Conservation (phyloP, 23 red algal species). For the Gracilaria domingensis region DNA sequence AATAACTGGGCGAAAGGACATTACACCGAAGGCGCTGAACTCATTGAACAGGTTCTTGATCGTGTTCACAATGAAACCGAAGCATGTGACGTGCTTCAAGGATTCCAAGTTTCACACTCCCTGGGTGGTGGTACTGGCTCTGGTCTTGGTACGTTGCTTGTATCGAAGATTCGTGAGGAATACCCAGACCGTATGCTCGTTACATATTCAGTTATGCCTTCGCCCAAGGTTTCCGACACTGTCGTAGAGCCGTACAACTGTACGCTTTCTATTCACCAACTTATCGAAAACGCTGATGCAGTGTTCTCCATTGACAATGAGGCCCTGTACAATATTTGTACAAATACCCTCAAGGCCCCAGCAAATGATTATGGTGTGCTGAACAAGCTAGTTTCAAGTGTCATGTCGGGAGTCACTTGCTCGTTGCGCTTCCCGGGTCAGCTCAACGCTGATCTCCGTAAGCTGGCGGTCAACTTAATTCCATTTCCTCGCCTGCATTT, state of each 20-base stretch:
- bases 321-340: slow-evolving; percentile 97
- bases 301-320: slow-evolving; percentile 99
- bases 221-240: slow-evolving; percentile 96
- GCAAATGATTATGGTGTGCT: slow-evolving; percentile 71
- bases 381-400: slow-evolving; percentile 94
- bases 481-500: slow-evolving; percentile 99
- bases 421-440: slow-evolving; percentile 99
- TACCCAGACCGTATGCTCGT: slow-evolving; percentile 98
- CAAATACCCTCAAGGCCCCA: slow-evolving; percentile 87
- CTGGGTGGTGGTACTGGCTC: slow-evolving; percentile 99
- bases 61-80: slow-evolving; percentile 93
- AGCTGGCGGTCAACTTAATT: slow-evolving; percentile 96
- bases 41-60: slow-evolving; percentile 92
- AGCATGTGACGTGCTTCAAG: slow-evolving; percentile 97
- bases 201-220: slow-evolving; percentile 98
- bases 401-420: slow-evolving; percentile 98
- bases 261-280: slow-evolving; percentile 97
- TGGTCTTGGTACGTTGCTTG: slow-evolving; percentile 95
- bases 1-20: slow-evolving; percentile 99
- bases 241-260: slow-evolving; percentile 99
- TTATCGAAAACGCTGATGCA: slow-evolving; percentile 98
- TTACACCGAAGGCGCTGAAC: slow-evolving; percentile 99
- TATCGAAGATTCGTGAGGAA: slow-evolving; percentile 99
- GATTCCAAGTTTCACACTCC: slow-evolving; percentile 99
- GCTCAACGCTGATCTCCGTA: slow-evolving; percentile 97